Base-by-base conservation (phyloP, 2,329 filamentous ascomycete genomes). In the Bipolaris bicolor region DNA sequence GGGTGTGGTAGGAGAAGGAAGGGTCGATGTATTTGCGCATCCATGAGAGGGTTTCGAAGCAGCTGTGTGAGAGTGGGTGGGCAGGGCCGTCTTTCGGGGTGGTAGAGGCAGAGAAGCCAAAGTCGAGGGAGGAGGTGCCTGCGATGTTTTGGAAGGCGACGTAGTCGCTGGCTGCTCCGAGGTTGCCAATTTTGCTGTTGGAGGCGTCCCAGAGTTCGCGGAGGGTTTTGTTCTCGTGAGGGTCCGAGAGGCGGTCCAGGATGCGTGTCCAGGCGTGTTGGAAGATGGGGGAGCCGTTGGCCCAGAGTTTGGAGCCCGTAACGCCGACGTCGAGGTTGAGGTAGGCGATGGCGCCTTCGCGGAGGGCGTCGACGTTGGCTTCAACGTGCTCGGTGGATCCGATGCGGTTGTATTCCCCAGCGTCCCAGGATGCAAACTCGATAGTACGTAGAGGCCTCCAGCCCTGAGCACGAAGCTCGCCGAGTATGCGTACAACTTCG, bases 391-490 rank as follows among this genome's bases (percentile, higher is more conserved):
- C 95, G 1, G 95, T 98, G 10, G 92, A 96, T 7, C 95, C 95
- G 56, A 97, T 90, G 44, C 95, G 80, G 76, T 97, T 97, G 80
- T 97, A 98, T 76, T 94, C 92, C 66, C 89, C 89, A 3, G 86
- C 95, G 75, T 99, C 95, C 95, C 95, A 99, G 33, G 91, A 97
- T 71, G 93, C 92, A 76, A 99, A 98, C 74, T 96, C 90, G 63
- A 99, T 96, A 3, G 92, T 96, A n/a, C 95, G 89, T 15, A 96
- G 82, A 1, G 95, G 95, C 24, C 90, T 85, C 95, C 95, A 99
- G 51, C 93, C 94, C 55, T 87, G 85, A 15, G 82, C 77, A 20
- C 88, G 82, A 15, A 98, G 84, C 62, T 91, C 87, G 39, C 92
- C 92, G 68, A 99, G 91, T 47, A 97, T 87, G 43, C 90, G 88